A percentile compares a stretch with the other conserved stretches of the same genome.
Conservation (phyloP, 2,329 filamentous ascomycete species). For the Apiospora aurea region DNA sequence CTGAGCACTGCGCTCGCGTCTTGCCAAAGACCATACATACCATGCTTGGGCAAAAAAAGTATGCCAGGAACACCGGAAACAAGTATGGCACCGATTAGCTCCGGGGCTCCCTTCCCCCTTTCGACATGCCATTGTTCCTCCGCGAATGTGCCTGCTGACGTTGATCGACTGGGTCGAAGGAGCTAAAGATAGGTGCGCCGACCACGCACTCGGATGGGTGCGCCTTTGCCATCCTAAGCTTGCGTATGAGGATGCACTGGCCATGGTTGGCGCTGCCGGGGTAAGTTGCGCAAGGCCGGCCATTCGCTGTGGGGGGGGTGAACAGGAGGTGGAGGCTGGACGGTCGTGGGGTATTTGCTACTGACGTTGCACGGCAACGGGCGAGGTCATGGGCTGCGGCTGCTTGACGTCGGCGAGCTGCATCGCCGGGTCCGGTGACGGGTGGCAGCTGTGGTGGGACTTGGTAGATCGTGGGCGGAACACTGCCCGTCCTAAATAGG, state of each 20-base stretch:
- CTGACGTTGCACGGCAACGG: neutral
- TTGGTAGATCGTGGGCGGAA: neutral
- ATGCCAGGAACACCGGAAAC: neutral
- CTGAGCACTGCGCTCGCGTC: slow-evolving; percentile 10
- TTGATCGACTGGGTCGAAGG: slow-evolving; percentile 8
- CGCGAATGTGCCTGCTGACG: neutral
- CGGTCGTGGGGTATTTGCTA: neutral
- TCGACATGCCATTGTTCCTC: neutral
- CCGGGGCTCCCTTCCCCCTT: neutral
- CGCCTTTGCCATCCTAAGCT: neutral
- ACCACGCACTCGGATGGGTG: slow-evolving; percentile 5
- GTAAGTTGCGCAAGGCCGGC: neutral
- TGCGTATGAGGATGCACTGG: neutral
- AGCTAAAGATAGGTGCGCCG: slow-evolving; percentile 1
- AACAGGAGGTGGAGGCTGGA: neutral
- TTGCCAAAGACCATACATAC: slow-evolving; percentile 19
- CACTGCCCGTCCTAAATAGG: no score
- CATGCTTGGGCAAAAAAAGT: neutral
- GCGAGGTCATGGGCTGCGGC: neutral
- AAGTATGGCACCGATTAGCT: neutral
- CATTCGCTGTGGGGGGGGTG: neutral
- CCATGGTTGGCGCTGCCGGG: neutral
- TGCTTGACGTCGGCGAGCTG: slow-evolving; percentile 12
- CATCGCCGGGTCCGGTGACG: neutral
- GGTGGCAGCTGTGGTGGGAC: neutral